Base-by-base conservation (phyloP, 495 filamentous ascomycete genomes). In the Tuber melanosporum region DNA sequence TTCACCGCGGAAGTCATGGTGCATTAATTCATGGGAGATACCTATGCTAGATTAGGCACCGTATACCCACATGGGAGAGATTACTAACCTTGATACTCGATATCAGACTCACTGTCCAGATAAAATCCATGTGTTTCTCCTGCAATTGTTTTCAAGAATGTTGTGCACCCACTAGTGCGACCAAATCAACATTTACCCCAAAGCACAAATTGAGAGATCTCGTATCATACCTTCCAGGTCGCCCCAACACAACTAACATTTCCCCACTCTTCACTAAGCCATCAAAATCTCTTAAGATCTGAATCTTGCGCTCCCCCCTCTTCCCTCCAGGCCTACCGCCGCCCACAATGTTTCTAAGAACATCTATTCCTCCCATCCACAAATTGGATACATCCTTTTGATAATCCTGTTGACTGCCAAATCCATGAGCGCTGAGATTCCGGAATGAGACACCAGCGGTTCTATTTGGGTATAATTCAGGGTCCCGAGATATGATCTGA, bases 231-330 rank as follows among this genome's bases (percentile, higher is more conserved):
- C 80, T 87, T 57, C 93, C 93, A 5, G 93, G 93, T 70, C 91
- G 90, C 32, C 93, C 93, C 39, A 95, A 85, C 0, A 94, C 93
- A 3, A 94, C 88, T 14, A 93, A 80, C 91, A 95, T 93, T 85
- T 94, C 93, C 32, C 93, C 93, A 79, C 87, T 89, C 72, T 87
- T 85, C 17, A 94, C 89, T n/a, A 94, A 79, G 3, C 92, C 93
- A 76, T 94, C 91, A 79, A 94, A 94, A 79, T 91, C 85, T n/a
- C 88, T 89, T 77, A 95, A 83, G 76, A 95, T 93, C 78, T 94
- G 90, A 75, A 94, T 92, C 77, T 91, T 90, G 12, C 78, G 84
- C 73, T 88, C 89, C 78, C 76, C 72, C 41, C 76, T 80, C 45
- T 77, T 75, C 0, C 44, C 26, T 62, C 76, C 76, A 39, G 74